Conservation (phyloP, 2,329 filamentous ascomycete species). For the Mycocentrospora acerina region DNA sequence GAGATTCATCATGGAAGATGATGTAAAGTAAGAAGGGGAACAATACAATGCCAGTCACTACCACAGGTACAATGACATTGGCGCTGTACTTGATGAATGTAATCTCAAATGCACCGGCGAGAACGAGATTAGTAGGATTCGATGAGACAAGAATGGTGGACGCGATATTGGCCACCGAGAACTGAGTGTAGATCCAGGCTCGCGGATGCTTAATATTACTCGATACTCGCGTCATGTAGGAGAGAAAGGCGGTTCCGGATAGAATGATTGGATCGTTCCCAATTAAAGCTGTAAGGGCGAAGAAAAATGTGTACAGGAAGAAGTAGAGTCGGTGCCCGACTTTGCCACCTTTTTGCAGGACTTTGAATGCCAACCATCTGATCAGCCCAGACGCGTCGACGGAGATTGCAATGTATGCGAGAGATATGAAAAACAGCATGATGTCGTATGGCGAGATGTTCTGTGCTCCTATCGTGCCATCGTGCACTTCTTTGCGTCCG, state of each 20-base stretch:
- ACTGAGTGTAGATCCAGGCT: slow-evolving; percentile 74
- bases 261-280: slow-evolving; percentile 76
- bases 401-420: slow-evolving; percentile 76
- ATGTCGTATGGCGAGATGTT: slow-evolving; percentile 71
- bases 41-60: slow-evolving; percentile 66
- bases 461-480: slow-evolving; percentile 66
- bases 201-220: slow-evolving; percentile 70
- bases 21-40: slow-evolving; percentile 72
- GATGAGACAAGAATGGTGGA: slow-evolving; percentile 77
- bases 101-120: slow-evolving; percentile 71
- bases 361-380: slow-evolving; percentile 68
- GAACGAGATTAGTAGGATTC: slow-evolving; percentile 74
- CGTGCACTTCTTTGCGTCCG: slow-evolving; percentile 65
- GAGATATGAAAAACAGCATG: slow-evolving; percentile 72
- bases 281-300: slow-evolving; percentile 65
- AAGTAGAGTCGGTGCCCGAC: slow-evolving; percentile 70
- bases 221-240: slow-evolving; percentile 75
- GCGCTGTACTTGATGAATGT: slow-evolving; percentile 73
- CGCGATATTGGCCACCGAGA: slow-evolving; percentile 70
- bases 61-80: slow-evolving; percentile 74
- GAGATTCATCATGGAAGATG: slow-evolving; percentile 63
- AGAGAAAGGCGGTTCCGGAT: slow-evolving; percentile 71
- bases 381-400: slow-evolving; percentile 76
- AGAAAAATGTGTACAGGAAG: slow-evolving; percentile 74
- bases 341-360: slow-evolving; percentile 66